Percentiles rank a stretch among this genome's conserved stretches.
phyloP scores from a whole-genome alignment of 2,329 filamentous ascomycete species.

The Arthrinium phaeospermum region DNA sequence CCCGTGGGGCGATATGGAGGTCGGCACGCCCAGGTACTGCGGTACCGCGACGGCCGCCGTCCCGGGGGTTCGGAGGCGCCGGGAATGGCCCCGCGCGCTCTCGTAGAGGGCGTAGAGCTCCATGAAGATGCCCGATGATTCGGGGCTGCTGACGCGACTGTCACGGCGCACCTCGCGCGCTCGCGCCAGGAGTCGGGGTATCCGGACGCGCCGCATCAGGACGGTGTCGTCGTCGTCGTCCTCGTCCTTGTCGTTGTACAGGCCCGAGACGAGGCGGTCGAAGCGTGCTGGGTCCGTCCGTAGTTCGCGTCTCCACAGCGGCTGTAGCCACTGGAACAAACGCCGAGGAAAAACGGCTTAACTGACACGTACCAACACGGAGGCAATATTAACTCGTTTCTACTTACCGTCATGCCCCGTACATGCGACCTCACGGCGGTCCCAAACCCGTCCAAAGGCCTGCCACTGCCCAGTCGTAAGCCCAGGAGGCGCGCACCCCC shows the following conservation, averaged over 20 bases:
- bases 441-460: neutral
- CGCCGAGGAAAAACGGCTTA: neutral
- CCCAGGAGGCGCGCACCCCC: neutral
- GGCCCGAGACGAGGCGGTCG: neutral
- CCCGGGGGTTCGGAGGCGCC: too few species aligned
- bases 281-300: neutral
- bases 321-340: neutral
- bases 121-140: neutral
- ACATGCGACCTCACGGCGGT: neutral
- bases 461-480: neutral
- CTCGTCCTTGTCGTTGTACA: neutral
- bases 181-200: neutral
- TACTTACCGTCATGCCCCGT: neutral
- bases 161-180: neutral
- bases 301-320: constrained; percentile 3
- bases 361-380: neutral
- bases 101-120: neutral
- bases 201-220: neutral
- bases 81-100: neutral
- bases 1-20: neutral
- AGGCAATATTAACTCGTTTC: neutral
- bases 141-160: neutral
- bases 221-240: neutral
- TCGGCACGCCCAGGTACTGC: neutral
- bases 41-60: neutral